Percentiles rank a stretch among this genome's conserved stretches.
Conservation (phyloP, 805 yeast species). For the Saccharomycopsis capsularis region DNA sequence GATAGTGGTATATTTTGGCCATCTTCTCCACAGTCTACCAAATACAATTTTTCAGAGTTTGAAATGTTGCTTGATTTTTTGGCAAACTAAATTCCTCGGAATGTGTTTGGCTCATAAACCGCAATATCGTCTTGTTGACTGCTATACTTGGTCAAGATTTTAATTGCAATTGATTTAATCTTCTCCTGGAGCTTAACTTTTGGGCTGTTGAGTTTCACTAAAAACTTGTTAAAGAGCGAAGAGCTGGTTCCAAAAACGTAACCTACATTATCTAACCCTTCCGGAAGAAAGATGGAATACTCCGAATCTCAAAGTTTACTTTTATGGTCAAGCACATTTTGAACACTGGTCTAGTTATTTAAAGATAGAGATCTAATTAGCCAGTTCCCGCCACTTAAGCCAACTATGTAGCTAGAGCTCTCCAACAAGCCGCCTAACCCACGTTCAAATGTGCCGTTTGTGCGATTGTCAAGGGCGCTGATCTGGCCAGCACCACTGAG, state of each 20-base stretch:
- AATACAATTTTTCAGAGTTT: slow-evolving; percentile 23
- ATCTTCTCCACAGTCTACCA: slow-evolving; percentile 62
- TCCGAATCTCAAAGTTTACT: slow-evolving; percentile 60
- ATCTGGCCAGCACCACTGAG: slow-evolving; percentile 77
- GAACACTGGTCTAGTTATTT: slow-evolving; percentile 68
- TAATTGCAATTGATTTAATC: slow-evolving; percentile 74
- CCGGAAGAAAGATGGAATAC: slow-evolving; percentile 51
- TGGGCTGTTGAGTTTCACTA: not conserved
- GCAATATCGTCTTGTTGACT: slow-evolving; percentile 56
- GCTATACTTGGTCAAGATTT: slow-evolving; percentile 41
- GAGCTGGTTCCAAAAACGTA: slow-evolving; percentile 80
- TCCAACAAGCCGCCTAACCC: slow-evolving; percentile 72
- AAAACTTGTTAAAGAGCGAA: slow-evolving; percentile 51
- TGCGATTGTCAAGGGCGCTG: slow-evolving; percentile 70
- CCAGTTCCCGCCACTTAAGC: slow-evolving; percentile 87
- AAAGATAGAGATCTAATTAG: slow-evolving; percentile 57
- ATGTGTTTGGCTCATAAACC: slow-evolving; percentile 36
- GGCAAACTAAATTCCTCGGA: not conserved
- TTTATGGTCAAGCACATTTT: slow-evolving; percentile 42
- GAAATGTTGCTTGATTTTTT: slow-evolving; percentile 34
- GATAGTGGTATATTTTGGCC: slow-evolving; percentile 47
- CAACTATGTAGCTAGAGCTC: slow-evolving; percentile 62
- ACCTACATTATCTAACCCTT: slow-evolving; percentile 77
- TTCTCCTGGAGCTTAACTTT: slow-evolving; percentile 25
- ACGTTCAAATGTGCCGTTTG: slow-evolving; percentile 43